A percentile compares a stretch with the other conserved stretches of the same genome.
phyloP scores from a whole-genome alignment of 352 stramenopile species.

The Phytophthora sp. region DNA sequence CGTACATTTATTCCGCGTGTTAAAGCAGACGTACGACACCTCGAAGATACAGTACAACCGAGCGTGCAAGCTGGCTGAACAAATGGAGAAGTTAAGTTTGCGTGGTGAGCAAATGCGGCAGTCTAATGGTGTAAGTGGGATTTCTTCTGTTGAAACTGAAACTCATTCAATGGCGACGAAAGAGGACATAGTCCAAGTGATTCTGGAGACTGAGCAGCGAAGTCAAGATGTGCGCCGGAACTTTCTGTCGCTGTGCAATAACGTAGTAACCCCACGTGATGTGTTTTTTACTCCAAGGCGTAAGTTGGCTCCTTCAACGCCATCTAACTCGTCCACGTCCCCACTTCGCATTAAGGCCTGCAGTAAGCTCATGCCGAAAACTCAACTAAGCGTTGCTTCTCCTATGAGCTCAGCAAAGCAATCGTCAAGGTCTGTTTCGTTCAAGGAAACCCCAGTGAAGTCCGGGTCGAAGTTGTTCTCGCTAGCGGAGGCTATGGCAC shows the following conservation, averaged over 20 bases:
- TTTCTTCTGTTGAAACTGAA: conserved; percentile 21
- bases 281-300: conserved; percentile 51
- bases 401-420: conserved; percentile 60
- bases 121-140: conserved; percentile 23
- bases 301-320: conserved; percentile 34
- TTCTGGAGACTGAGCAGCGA: conserved; percentile 51
- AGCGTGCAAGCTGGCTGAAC: conserved; percentile 53
- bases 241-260: conserved; percentile 70
- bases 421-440: conserved; percentile 49
- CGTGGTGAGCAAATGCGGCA: conserved; percentile 30
- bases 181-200: conserved; percentile 51
- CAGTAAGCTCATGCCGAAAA: conserved; percentile 76
- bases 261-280: conserved; percentile 60
- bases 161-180: conserved; percentile 38
- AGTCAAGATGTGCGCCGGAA: conserved; percentile 49
- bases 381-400: conserved; percentile 70
- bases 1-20: conserved; percentile 63
- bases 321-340: conserved; percentile 37
- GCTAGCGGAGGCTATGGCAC: conserved; percentile 60
- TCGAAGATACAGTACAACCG: conserved; percentile 81
- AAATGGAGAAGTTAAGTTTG: conserved; percentile 61
- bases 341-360: conserved; percentile 51
- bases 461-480: conserved; percentile 64
- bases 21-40: conserved; percentile 80
- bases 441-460: conserved; percentile 63